A percentile compares a stretch with the other conserved stretches of the same genome.
Conservation (phyloP, 2,329 filamentous ascomycete species). For the Passalora sequoiae region DNA sequence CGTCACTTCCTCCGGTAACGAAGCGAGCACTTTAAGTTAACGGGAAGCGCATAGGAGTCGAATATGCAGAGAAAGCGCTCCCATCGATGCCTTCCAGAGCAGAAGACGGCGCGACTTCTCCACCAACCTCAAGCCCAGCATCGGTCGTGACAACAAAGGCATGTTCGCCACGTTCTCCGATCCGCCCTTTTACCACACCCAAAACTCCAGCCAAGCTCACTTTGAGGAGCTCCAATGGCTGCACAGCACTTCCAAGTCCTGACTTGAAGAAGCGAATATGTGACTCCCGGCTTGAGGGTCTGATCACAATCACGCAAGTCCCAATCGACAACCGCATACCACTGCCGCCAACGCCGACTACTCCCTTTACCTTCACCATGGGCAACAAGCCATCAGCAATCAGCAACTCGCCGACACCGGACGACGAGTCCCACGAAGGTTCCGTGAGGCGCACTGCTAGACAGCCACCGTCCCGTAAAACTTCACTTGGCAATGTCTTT, state of each 20-base stretch:
- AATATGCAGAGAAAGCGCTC: background rate
- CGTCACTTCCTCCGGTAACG: background rate
- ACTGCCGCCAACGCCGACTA: conserved; percentile 19
- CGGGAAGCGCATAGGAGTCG: background rate
- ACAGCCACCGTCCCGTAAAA: conserved; percentile 25
- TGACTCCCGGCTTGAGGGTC: conserved; percentile 17
- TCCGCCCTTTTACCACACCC: too few relatives aligned
- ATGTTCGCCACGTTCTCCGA: conserved; percentile 26
- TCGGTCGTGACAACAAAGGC: conserved; percentile 14
- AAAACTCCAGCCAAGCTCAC: conserved; percentile 22
- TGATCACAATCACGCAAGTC: conserved; percentile 20
- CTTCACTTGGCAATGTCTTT: conserved; percentile 30
- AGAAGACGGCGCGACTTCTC: conserved; percentile 13
- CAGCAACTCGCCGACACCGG: conserved; percentile 13
- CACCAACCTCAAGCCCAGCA: too few relatives aligned
- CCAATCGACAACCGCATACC: conserved; percentile 20
- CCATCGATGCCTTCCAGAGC: background rate
- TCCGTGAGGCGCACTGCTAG: conserved; percentile 18
- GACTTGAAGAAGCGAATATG: conserved; percentile 25
- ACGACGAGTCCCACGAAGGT: conserved; percentile 25
- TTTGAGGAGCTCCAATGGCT: conserved; percentile 25
- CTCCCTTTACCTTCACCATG: conserved; percentile 24
- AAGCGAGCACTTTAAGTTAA: background rate
- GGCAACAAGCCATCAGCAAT: conserved; percentile 29
- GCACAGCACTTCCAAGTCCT: conserved; percentile 19